Evolutionary conservation across 2,329 filamentous ascomycete species (phyloP).

Genomic region (Cytospora piceicola): DNA sequence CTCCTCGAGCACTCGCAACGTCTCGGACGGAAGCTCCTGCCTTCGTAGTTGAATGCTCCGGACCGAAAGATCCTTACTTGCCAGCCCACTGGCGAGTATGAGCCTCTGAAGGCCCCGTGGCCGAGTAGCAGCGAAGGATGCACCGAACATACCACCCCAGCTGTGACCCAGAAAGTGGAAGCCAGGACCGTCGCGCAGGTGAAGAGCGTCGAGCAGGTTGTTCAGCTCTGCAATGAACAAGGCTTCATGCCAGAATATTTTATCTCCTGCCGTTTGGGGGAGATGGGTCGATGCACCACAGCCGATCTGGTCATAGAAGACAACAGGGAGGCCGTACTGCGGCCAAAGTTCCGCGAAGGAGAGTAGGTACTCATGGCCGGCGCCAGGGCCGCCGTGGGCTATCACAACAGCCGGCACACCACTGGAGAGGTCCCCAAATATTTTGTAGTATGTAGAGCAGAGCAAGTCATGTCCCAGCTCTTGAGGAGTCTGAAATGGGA

Average conservation of each 20-base stretch:
- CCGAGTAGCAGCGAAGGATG: constrained; percentile 7
- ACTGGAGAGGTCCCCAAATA: constrained; percentile 20
- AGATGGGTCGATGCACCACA: constrained; percentile 52
- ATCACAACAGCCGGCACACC: constrained; percentile 9
- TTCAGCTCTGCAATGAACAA: constrained; percentile 35
- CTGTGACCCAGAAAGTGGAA: constrained; percentile 29
- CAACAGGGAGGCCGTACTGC: constrained; percentile 43
- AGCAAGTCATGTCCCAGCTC: background rate
- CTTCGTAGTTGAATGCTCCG: constrained; percentile 6
- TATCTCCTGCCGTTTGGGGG: constrained; percentile 41
- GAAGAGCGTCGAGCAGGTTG: constrained; percentile 33
- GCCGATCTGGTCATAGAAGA: constrained; percentile 61
- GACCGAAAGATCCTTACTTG: constrained; percentile 34
- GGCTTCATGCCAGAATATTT: constrained; percentile 33
- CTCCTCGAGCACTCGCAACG: background rate
- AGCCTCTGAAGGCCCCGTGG: constrained; percentile 35
- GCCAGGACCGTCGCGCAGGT: constrained; percentile 23
- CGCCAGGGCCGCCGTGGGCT: constrained; percentile 49
- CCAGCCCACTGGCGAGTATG: constrained; percentile 37
- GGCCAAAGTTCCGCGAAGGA: constrained; percentile 17
- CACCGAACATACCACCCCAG: constrained; percentile 20
- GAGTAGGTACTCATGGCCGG: constrained; percentile 47
- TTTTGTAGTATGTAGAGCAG: constrained; percentile 24
- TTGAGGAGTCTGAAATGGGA: constrained; percentile 14
- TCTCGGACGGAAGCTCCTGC: constrained; percentile 11